These are phyloP conservation scores for Trypanosoma cruzi DNA, from an alignment of 208 protist genomes.

Conservation along the genomic window DNA sequence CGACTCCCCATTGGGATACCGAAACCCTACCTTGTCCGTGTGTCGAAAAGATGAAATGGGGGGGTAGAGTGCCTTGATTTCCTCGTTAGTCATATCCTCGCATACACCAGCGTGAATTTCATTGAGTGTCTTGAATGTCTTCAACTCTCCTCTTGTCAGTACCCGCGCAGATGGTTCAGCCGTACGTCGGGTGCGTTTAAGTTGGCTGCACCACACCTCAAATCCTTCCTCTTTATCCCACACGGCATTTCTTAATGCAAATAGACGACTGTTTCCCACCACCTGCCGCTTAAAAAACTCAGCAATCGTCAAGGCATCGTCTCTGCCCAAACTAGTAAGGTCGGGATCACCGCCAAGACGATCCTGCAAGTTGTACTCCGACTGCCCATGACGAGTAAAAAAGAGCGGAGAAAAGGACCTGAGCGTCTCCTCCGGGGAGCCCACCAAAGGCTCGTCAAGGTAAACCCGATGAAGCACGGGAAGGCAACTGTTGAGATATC, in stretches of 20 bases:
- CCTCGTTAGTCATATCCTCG: conserved; percentile 87
- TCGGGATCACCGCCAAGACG: conserved; percentile 81
- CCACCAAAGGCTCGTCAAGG: conserved; percentile 46
- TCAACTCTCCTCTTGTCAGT: conserved; percentile 38
- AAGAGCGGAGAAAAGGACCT: conserved; percentile 68
- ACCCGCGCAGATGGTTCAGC: conserved; percentile 54
- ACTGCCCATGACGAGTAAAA: conserved; percentile 83
- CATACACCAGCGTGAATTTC: conserved; percentile 90
- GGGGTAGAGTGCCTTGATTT: conserved; percentile 68
- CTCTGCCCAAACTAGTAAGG: conserved; percentile 51
- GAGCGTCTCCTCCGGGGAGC: conserved; percentile 44
- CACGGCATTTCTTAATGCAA: conserved; percentile 28
- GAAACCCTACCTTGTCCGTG: conserved; percentile 80
- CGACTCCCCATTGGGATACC: conserved; percentile 85
- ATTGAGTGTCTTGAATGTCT: conserved; percentile 70
- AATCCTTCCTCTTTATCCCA: conserved; percentile 60
- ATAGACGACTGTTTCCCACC: conserved; percentile 42
- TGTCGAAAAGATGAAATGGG: conserved; percentile 68
- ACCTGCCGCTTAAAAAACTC: conserved; percentile 69
- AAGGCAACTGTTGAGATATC: conserved; percentile 64
- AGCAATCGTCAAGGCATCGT: conserved; percentile 56
- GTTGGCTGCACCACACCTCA: conserved; percentile 84
- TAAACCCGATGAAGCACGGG: conserved; percentile 48
- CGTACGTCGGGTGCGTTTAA: conserved; percentile 67
- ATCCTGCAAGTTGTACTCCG: conserved; percentile 85